These are phyloP conservation scores for Pelargonium nanum DNA, from an alignment of 345 rosid genomes.

Conservation along the genomic window DNA sequence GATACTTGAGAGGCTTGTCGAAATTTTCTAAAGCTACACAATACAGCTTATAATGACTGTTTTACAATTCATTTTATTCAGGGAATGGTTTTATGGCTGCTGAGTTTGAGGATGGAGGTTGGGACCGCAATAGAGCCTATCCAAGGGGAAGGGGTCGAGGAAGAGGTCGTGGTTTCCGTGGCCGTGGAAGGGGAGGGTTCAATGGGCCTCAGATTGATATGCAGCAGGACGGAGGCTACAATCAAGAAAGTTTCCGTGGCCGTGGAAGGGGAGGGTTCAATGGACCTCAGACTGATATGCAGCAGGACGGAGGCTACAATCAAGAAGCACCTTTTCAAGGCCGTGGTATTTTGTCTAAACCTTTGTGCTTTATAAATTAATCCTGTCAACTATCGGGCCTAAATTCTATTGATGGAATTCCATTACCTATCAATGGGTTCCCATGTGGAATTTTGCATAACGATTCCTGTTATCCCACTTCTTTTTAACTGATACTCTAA, in stretches of 20 bases:
- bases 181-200: constrained; percentile 42
- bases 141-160: constrained; percentile 44
- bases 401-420: no score
- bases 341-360: constrained; percentile 17
- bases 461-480: no score
- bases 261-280: constrained; percentile 38
- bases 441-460: no score
- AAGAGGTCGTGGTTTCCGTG: constrained; percentile 36
- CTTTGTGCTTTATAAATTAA: no score
- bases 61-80: constrained; percentile 18
- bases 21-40: neutral
- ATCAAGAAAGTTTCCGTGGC: constrained; percentile 35
- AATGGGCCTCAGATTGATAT: constrained; percentile 53
- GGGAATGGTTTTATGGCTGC: constrained; percentile 15
- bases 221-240: constrained; percentile 61
- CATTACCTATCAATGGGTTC: no score
- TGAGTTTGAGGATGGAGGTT: constrained; percentile 35
- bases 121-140: constrained; percentile 31
- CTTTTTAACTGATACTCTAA: no score
- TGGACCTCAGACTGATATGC: constrained; percentile 51
- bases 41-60: neutral
- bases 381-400: no score
- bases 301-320: constrained; percentile 63
- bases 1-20: neutral
- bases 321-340: constrained; percentile 44